Conservation (phyloP, 1,139 yeast genomes). For the Nakaseomyces sp. region DNA sequence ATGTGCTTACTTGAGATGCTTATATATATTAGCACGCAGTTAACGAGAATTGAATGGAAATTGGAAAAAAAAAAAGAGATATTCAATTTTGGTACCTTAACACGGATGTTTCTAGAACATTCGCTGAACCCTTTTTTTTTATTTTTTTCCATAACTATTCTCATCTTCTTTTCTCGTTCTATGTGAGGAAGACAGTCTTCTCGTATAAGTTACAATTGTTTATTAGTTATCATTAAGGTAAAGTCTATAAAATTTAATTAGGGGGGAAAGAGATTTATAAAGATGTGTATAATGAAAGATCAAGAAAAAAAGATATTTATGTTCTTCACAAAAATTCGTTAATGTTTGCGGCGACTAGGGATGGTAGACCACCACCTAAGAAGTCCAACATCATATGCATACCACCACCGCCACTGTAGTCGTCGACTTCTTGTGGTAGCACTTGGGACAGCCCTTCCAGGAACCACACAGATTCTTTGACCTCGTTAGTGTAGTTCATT, state of each 20-base stretch:
- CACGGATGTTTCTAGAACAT: slow-evolving; percentile 3
- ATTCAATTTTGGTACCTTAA: no score
- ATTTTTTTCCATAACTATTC: no score
- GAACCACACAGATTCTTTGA: slow-evolving; percentile 89
- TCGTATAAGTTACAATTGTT: not conserved
- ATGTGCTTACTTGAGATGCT: no score
- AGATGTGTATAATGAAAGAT: not conserved
- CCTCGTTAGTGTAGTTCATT: slow-evolving; percentile 72
- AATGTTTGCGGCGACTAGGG: slow-evolving; percentile 39
- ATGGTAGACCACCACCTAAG: slow-evolving; percentile 65
- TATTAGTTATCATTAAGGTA: no score
- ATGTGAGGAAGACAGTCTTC: no score
- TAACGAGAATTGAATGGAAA: no score
- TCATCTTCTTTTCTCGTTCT: no score
- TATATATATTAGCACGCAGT: no score
- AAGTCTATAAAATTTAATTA: no score
- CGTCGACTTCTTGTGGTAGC: slow-evolving; percentile 75
- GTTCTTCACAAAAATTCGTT: slow-evolving; percentile 2
- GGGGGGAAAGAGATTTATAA: no score
- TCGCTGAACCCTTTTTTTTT: not conserved
- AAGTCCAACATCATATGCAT: slow-evolving; percentile 88
- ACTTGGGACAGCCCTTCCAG: slow-evolving; percentile 86
- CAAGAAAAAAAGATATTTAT: not conserved
- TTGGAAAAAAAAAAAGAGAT: no score
- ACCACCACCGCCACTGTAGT: slow-evolving; percentile 79